Conservation (phyloP, 371 early-diverging fungal genomes). For the Fennellomyces sp. region DNA sequence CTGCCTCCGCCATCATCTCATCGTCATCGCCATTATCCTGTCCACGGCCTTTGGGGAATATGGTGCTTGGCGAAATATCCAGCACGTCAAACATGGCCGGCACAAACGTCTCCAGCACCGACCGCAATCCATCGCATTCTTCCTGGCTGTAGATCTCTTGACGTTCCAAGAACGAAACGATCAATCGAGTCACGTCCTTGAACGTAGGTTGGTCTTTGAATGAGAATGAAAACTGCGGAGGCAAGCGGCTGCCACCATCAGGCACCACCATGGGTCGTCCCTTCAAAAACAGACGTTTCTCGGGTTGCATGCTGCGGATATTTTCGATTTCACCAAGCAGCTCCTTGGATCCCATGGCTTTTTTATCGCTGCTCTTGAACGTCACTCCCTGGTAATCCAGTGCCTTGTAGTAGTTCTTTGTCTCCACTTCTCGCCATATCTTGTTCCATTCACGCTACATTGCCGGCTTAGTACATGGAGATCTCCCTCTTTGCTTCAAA, state of each 20-base stretch:
- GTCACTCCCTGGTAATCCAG: slow-evolving; percentile 93
- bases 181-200: slow-evolving; percentile 67
- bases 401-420: slow-evolving; percentile 95
- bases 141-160: slow-evolving; percentile 48
- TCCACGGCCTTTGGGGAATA: slow-evolving; percentile 2
- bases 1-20: slow-evolving; percentile 17
- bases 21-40: slow-evolving; percentile 17
- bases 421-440: slow-evolving; percentile 95
- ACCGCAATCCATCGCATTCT: slow-evolving; percentile 75
- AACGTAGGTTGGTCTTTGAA: slow-evolving; percentile 71
- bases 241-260: slow-evolving; percentile 11
- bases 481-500: too few relatives aligned
- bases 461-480: not conserved
- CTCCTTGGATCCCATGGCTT: slow-evolving; percentile 72
- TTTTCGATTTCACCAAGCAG: slow-evolving; percentile 86
- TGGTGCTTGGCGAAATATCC: slow-evolving; percentile 33
- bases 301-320: slow-evolving; percentile 31
- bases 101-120: slow-evolving; percentile 77
- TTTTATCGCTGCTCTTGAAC: slow-evolving; percentile 89
- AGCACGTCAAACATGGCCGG: slow-evolving; percentile 72
- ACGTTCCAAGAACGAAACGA: slow-evolving; percentile 59
- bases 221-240: slow-evolving; percentile 62
- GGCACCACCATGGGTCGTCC: slow-evolving; percentile 10
- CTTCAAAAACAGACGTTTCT: slow-evolving; percentile 6
- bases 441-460: slow-evolving; percentile 89